Conservation (phyloP, 176 grass and related monocot genomes). For the Eragrostis nindensis region DNA sequence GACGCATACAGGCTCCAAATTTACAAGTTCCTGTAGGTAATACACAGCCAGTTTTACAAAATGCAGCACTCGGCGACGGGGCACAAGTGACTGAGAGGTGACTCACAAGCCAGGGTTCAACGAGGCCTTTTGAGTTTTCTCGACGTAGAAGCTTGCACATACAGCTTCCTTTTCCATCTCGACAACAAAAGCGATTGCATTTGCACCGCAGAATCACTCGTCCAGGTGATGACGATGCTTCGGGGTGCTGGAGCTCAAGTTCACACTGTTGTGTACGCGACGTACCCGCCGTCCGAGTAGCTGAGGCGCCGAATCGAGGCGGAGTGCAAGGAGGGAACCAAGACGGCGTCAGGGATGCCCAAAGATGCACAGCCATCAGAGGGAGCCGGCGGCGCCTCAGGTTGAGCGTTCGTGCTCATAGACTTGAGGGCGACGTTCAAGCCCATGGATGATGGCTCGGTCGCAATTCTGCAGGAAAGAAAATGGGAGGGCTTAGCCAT, state of each 20-base stretch:
- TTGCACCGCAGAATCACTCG: background rate
- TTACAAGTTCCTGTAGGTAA: background rate
- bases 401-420: slow-evolving; percentile 7
- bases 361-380: slow-evolving; percentile 11
- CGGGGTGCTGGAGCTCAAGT: background rate
- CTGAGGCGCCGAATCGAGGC: slow-evolving; percentile 53
- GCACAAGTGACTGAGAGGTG: background rate
- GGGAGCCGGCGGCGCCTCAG: background rate
- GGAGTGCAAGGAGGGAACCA: slow-evolving; percentile 42
- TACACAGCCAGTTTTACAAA: background rate
- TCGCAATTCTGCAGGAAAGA: slow-evolving; percentile 46
- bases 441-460: slow-evolving; percentile 50
- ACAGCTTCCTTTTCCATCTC: background rate
- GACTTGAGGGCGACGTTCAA: slow-evolving; percentile 64
- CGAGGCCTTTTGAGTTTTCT: background rate
- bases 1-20: background rate
- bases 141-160: background rate
- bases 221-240: background rate
- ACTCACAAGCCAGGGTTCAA: background rate
- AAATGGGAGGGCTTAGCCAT: background rate
- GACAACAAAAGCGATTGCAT: background rate
- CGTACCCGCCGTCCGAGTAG: slow-evolving; percentile 50
- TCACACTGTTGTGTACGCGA: slow-evolving; percentile 49
- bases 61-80: background rate
- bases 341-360: slow-evolving; percentile 42